Conservation (phyloP, 2,329 filamentous ascomycete species). For the Penicillium sp. region DNA sequence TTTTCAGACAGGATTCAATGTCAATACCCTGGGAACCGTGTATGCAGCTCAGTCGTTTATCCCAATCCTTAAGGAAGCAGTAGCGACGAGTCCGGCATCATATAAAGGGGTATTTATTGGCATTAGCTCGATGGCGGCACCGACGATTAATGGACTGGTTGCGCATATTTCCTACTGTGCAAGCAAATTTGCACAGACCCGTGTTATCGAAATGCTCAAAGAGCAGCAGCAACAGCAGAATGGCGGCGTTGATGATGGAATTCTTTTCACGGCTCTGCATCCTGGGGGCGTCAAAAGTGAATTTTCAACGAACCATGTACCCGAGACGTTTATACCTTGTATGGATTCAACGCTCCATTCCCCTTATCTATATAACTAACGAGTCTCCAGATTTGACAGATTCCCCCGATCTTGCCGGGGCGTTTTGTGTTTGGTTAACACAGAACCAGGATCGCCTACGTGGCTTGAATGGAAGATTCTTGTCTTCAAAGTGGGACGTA, state of each 20-base stretch:
- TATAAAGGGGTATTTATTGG: slow-evolving; percentile 26
- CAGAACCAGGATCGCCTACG: slow-evolving; percentile 12
- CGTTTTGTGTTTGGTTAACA: slow-evolving; percentile 23
- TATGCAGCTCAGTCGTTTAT: slow-evolving; percentile 34
- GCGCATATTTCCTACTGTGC: slow-evolving; percentile 32
- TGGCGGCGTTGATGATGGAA: slow-evolving; percentile 11
- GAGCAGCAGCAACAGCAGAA: slow-evolving; percentile 27
- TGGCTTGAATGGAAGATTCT: slow-evolving; percentile 18
- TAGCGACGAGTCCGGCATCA: slow-evolving; percentile 16
- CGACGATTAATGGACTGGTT: slow-evolving; percentile 35
- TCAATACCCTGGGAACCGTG: slow-evolving; percentile 37
- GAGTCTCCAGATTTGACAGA: slow-evolving; percentile 19
- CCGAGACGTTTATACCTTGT: slow-evolving; percentile 19
- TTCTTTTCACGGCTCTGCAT: slow-evolving; percentile 30
- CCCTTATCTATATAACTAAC: not conserved
- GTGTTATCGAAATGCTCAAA: slow-evolving; percentile 36
- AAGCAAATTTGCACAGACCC: slow-evolving; percentile 35
- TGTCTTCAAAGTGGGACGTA: slow-evolving; percentile 21
- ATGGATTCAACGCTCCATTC: not conserved
- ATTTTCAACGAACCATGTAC: slow-evolving; percentile 27
- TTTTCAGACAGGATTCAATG: slow-evolving; percentile 32
- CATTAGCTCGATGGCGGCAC: slow-evolving; percentile 28
- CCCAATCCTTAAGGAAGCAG: slow-evolving; percentile 24
- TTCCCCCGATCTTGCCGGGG: slow-evolving; percentile 22
- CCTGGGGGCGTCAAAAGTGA: slow-evolving; percentile 35